Evolutionary conservation across 805 yeast genomes (phyloP), one percentile per base, ranked within the genome.

Genomic region (Metschnikowia santaceciliae): DNA sequence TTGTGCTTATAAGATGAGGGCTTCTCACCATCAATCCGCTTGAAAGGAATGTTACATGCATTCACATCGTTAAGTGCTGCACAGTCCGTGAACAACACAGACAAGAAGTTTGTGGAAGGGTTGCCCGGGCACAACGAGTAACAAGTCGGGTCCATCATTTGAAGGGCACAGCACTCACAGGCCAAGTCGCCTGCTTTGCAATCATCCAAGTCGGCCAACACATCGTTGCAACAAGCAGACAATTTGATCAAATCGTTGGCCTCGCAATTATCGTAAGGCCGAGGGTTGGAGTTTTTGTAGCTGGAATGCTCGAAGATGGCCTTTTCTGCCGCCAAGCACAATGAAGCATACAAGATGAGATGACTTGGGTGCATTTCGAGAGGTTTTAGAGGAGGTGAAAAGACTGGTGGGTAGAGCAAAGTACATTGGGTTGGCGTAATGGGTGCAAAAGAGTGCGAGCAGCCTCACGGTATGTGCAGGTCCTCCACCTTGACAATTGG

Each of bases 131-230:
- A 79, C 53, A 79, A 63, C 15, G 71, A 73, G 59, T 74, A 76
- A 58, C 83, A 78, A 37, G 68, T 70, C 43, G 65, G 65, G 36
- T 71, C 67, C 65, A 79, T 70, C 47, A 74, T 71, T 60, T 79
- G 82, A 34, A 79, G 66, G 8, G 83, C 82, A 62, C 82, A 78
- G 54, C 83, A 79, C 54, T 78, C 82, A 62, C 83, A 79, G 1
- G 81, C 81, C 54, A 77, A 64, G 62, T 79, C 83, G 57, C 76
- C 76, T 4, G 81, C 75, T 55, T 76, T 74, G 58, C 83, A 79
- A 49, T 70, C 77, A 55, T 77, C 80, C 52, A 79, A 66, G 53
- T 67, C 75, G 32, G 67, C 57, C 39, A 78, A 64, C 13, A 79
- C 75, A 49, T 74, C 78, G 56, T 72, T 75, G 33, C 80, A 76